Conservation (phyloP, 805 yeast species). For the Grigorovia humatica region DNA sequence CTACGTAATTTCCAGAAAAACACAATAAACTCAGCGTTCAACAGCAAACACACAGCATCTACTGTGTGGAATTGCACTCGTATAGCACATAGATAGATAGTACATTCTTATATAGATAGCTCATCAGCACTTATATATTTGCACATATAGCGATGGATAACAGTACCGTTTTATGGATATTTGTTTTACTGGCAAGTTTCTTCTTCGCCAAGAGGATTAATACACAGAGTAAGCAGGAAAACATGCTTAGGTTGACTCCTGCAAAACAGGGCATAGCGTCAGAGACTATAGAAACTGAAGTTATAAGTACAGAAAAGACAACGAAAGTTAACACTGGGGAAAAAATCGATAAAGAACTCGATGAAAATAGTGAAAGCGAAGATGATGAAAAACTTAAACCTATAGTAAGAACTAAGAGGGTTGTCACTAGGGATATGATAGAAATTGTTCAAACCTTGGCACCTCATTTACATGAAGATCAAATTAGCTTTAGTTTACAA, state of each 20-base stretch:
- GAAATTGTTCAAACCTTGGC: conserved; percentile 78
- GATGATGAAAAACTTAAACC: conserved; percentile 1
- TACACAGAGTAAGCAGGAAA: not conserved
- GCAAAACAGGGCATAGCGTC: not conserved
- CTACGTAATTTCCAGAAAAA: too few relatives aligned
- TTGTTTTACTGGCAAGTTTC: not conserved
- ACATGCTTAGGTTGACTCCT: not conserved
- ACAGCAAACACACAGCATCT: too few relatives aligned
- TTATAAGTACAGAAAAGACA: not conserved
- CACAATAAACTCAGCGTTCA: too few relatives aligned
- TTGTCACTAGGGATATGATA: conserved; percentile 62
- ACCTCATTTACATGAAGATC: conserved; percentile 57
- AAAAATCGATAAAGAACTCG: conserved; percentile 1
- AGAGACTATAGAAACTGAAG: not conserved
- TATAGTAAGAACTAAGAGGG: conserved; percentile 23
- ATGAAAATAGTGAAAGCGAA: conserved; percentile 1
- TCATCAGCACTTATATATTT: too few relatives aligned
- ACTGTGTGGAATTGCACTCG: too few relatives aligned
- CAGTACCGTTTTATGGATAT: not conserved
- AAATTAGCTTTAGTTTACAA: conserved; percentile 64
- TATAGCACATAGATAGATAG: too few relatives aligned
- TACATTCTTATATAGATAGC: too few relatives aligned
- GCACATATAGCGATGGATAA: not conserved
- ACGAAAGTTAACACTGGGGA: not conserved
- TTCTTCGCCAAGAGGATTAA: not conserved